phyloP scores from a whole-genome alignment of 805 yeast genomes.

The Metschnikowia henanensis region DNA sequence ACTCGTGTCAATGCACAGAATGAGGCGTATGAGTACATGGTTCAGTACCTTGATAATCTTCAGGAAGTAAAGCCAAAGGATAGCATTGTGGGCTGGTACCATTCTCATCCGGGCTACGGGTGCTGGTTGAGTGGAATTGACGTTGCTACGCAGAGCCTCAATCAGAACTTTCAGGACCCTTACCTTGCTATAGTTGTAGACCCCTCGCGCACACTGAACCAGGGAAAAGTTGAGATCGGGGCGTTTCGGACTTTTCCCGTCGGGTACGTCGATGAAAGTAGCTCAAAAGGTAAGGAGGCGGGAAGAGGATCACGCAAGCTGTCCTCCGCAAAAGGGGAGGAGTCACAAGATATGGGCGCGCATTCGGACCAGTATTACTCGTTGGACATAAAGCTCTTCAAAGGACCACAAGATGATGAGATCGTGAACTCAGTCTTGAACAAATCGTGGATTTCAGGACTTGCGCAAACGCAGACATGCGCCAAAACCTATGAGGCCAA shows the following conservation, averaged over 20 bases:
- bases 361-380: conserved; percentile 71
- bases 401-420: conserved; percentile 48
- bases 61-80: conserved; percentile 49
- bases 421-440: conserved; percentile 28
- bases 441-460: conserved; percentile 24
- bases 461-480: conserved; percentile 8
- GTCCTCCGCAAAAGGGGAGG: conserved; percentile 19
- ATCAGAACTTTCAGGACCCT: conserved; percentile 90
- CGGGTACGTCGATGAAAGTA: conserved; percentile 18
- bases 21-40: conserved; percentile 96
- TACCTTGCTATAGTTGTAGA: conserved; percentile 87
- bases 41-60: conserved; percentile 64
- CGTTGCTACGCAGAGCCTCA: conserved; percentile 82
- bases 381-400: conserved; percentile 59
- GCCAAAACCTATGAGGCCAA: conserved; percentile 7
- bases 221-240: conserved; percentile 77
- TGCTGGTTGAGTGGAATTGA: conserved; percentile 96
- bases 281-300: conserved; percentile 2
- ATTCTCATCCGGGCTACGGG: conserved; percentile 95
- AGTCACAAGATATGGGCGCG: conserved; percentile 63
- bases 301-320: too few species aligned
- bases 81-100: conserved; percentile 96
- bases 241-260: conserved; percentile 77
- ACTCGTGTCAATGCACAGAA: conserved; percentile 92
- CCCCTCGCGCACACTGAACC: conserved; percentile 64